phyloP scores from a whole-genome alignment of 129 eudicot genomes.

The Logfia minima region DNA sequence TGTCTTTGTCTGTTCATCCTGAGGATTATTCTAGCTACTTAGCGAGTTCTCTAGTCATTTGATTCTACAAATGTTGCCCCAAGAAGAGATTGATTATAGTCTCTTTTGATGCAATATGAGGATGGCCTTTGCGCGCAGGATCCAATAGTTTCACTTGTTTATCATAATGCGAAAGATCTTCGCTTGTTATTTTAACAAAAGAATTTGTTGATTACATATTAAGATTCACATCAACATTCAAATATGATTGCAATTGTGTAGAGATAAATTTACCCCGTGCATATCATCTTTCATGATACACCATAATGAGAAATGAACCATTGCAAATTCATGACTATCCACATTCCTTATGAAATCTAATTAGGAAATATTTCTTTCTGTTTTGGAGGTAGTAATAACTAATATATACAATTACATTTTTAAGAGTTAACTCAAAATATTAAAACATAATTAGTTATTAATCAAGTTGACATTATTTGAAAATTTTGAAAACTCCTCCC shows the following conservation, averaged over 20 bases:
- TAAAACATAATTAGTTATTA: background rate
- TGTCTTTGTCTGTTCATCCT: background rate
- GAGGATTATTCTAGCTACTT: background rate
- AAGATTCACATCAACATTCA: background rate
- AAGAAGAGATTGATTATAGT: background rate
- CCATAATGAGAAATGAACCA: background rate
- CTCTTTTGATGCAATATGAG: background rate
- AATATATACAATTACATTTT: background rate
- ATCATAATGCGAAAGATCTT: background rate
- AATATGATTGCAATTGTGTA: background rate
- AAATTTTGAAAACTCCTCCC: background rate
- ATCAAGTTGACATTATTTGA: background rate
- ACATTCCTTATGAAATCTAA: no score
- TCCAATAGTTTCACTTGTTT: background rate
- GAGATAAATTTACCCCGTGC: background rate
- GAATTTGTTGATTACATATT: background rate
- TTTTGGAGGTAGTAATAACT: no score
- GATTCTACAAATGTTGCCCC: background rate
- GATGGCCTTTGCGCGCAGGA: background rate
- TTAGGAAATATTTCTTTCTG: no score
- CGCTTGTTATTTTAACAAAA: background rate
- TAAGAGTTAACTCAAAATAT: background rate
- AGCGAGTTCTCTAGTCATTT: constrained; percentile 1
- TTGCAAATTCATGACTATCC: no score
- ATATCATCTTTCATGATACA: background rate